These are phyloP conservation scores for Blastocystis sp. DNA, from an alignment of 352 stramenopile genomes.

Conservation along the genomic window DNA sequence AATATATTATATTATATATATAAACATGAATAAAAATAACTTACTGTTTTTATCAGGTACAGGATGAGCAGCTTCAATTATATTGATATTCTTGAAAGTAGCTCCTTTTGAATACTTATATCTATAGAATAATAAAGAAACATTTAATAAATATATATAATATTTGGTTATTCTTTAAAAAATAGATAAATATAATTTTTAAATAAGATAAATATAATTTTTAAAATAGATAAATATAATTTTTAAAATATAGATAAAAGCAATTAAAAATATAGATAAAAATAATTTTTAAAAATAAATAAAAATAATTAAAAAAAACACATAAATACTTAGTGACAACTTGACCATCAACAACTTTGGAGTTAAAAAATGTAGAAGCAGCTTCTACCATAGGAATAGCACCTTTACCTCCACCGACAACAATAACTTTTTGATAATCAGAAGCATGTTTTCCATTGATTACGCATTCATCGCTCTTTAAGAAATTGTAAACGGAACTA, in stretches of 20 bases:
- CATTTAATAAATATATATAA: too few species aligned
- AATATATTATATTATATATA: too few species aligned
- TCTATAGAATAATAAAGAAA: too few species aligned
- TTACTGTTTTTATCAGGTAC: constrained; percentile 40
- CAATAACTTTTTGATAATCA: constrained; percentile 15
- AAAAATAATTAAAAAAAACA: not conserved
- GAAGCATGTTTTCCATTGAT: not conserved
- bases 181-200: too few species aligned
- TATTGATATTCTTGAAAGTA: constrained; percentile 4
- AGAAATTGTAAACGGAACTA: constrained; percentile 26
- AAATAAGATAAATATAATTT: too few species aligned
- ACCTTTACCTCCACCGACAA: constrained; percentile 40
- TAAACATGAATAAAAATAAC: too few species aligned
- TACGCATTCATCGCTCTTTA: constrained; percentile 17
- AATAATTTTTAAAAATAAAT: not conserved
- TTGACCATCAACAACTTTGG: constrained; percentile 25
- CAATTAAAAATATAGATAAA: too few species aligned
- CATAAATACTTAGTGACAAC: constrained; percentile 41
- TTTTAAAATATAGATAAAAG: too few species aligned
- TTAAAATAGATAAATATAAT: too few species aligned
- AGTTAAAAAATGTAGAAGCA: constrained; percentile 11
- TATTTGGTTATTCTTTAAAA: too few species aligned
- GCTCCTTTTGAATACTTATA: too few species aligned
- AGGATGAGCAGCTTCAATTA: constrained; percentile 40
- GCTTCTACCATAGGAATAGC: constrained; percentile 36